Evolutionary conservation across 768 basidiomycete species (phyloP), one percentile per base, ranked within the genome.

Genomic region (Pisolithus tinctorius): DNA sequence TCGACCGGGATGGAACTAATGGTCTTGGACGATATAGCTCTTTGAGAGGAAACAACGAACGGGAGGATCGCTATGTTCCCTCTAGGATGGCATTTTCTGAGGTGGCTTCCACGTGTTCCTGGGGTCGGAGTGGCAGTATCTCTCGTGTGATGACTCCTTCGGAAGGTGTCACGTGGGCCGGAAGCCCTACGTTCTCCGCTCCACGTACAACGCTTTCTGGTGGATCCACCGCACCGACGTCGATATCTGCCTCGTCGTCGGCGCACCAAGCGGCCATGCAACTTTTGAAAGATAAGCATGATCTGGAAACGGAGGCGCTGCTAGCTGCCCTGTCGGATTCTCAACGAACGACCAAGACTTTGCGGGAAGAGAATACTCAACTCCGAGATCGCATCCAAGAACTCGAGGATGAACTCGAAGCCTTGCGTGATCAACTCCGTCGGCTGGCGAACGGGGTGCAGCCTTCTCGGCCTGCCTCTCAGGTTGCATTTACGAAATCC

Each of bases 251-350:
- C 6, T 63, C 68, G 25, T 71, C 74, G 8, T 66, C 68, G 11
- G 73, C 78, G 10, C 67, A 74, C 34, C 77, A 79, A 27, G 77
- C 78, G 25, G 65, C 59, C 56, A 49, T 77, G 0, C 72, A 73
- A 50, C 49, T 59, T 29, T 59, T 88, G 62, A 82, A 78, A 61
- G 86, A 88, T 7, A 82, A 79, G 54, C 88, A 90, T 57, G 68
- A 74, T 11, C 70, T 75, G 0, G 88, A 89, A 66, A 88, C 83
- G 31, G 83, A 77, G 7, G 87, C 87, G 13, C 66, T 91, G 7
- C 75, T 90, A 3, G 69, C 72, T 27, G 88, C 88, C 4, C 71
- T 91, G 5, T 84, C 85, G 0, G 88, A 91, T 60, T 83, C 85
- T 1, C 88, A 91, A 61, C 72, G 83, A 44, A 83, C 81, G 13